Conservation (phyloP, 345 rosid species). For the Syzygium jambos region DNA sequence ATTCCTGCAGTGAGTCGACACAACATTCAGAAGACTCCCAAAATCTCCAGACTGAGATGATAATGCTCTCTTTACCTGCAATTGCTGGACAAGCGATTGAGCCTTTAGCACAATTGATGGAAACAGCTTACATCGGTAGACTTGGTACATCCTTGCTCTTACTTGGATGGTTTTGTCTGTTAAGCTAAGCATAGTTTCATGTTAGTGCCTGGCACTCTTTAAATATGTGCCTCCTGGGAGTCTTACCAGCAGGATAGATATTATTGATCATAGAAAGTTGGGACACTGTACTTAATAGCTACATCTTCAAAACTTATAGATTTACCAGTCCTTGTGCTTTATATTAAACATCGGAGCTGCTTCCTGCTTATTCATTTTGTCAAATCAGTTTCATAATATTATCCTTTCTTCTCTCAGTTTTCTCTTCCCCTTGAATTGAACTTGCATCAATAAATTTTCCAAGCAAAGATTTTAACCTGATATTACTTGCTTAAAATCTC, state of each 20-base stretch:
- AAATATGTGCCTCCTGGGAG: neutral
- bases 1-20: neutral
- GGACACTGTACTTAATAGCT: neutral
- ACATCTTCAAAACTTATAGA: neutral
- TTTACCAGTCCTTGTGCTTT: neutral
- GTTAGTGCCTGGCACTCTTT: neutral
- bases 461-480: neutral
- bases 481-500: neutral
- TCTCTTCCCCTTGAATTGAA: neutral
- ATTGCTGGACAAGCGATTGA: conserved; percentile 90
- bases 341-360: neutral
- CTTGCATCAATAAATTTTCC: neutral
- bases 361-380: neutral
- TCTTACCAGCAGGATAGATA: neutral
- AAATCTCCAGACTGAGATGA: conserved; percentile 33
- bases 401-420: neutral
- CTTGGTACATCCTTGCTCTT: conserved; percentile 32
- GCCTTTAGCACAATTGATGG: conserved; percentile 79
- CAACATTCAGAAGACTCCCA: neutral
- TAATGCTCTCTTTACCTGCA: conserved; percentile 86
- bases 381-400: neutral
- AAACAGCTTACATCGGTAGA: conserved; percentile 93
- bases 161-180: neutral
- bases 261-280: neutral
- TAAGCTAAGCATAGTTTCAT: neutral